Evolutionary conservation across 2,329 filamentous ascomycete genomes (phyloP).

Genomic region (Fusarium coffeatum): DNA sequence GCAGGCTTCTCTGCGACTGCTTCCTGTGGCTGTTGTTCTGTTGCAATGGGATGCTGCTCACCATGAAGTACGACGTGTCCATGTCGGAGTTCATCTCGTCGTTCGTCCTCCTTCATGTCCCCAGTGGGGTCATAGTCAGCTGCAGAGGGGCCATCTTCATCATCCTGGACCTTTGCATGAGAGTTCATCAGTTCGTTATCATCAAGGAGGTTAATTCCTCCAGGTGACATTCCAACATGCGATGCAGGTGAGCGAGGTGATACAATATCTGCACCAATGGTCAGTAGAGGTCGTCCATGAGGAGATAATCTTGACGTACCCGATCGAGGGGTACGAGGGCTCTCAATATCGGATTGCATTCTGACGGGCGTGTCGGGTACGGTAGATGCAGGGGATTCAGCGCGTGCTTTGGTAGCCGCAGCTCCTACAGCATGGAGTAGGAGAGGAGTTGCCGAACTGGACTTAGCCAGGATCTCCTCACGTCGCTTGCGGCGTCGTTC

Average conservation of each 20-base stretch:
- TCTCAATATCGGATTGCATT: constrained; percentile 50
- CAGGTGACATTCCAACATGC: constrained; percentile 66
- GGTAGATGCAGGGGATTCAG: constrained; percentile 65
- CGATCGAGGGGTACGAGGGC: constrained; percentile 62
- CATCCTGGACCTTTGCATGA: constrained; percentile 58
- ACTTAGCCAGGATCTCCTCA: constrained; percentile 87
- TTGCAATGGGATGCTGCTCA: constrained; percentile 51
- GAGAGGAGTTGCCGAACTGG: constrained; percentile 78
- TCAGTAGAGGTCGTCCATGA: constrained; percentile 37
- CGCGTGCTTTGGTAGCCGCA: constrained; percentile 63
- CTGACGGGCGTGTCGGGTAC: constrained; percentile 56
- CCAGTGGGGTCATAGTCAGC: constrained; percentile 91
- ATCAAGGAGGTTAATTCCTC: constrained; percentile 71
- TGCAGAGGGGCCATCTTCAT: constrained; percentile 84
- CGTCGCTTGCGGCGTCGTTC: constrained; percentile 86
- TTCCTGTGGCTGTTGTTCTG: constrained; percentile 43
- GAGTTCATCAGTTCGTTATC: constrained; percentile 76
- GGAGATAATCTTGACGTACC: constrained; percentile 52
- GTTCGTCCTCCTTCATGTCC: constrained; percentile 87
- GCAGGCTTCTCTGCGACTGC: constrained; percentile 45
- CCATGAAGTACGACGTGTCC: constrained; percentile 65
- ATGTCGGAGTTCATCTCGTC: constrained; percentile 74
- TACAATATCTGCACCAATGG: constrained; percentile 47
- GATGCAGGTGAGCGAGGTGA: constrained; percentile 60
- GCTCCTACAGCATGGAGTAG: constrained; percentile 79